Conservation (phyloP, 345 rosid species). For the Lenwebbia sp. region DNA sequence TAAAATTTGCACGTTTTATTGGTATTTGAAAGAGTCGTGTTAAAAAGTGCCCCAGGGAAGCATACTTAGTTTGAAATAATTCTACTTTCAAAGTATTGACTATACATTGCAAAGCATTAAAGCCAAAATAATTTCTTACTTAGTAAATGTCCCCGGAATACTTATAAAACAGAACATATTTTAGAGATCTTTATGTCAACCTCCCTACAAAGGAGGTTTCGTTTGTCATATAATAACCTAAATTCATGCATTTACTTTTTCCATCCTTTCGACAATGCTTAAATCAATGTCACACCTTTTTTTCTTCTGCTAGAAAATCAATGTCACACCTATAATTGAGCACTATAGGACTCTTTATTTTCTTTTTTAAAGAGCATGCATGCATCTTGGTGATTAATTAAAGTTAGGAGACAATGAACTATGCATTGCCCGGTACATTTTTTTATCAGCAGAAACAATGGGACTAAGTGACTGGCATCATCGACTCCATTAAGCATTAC, state of each 20-base stretch:
- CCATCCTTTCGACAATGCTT: neutral
- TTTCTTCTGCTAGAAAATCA: neutral
- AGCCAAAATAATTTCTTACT: neutral
- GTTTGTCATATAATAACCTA: neutral
- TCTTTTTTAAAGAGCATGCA: neutral
- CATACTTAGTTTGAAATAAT: neutral
- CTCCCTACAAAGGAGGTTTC: neutral
- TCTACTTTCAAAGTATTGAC: neutral
- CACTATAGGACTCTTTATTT: neutral
- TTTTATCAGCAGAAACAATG: neutral
- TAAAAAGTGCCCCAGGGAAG: neutral
- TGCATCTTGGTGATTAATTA: neutral
- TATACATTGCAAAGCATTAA: neutral
- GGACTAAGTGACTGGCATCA: neutral
- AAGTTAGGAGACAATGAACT: neutral
- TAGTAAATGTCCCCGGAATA: neutral
- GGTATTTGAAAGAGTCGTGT: neutral
- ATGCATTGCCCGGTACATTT: neutral
- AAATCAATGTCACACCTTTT: neutral
- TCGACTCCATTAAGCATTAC: neutral
- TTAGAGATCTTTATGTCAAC: neutral
- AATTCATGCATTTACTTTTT: neutral
- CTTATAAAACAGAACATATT: neutral
- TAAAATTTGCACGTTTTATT: neutral
- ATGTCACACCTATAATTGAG: neutral